These are phyloP conservation scores for Magnaporthiopsis incrustans DNA, from an alignment of 2,329 filamentous ascomycete genomes.

Conservation along the genomic window DNA sequence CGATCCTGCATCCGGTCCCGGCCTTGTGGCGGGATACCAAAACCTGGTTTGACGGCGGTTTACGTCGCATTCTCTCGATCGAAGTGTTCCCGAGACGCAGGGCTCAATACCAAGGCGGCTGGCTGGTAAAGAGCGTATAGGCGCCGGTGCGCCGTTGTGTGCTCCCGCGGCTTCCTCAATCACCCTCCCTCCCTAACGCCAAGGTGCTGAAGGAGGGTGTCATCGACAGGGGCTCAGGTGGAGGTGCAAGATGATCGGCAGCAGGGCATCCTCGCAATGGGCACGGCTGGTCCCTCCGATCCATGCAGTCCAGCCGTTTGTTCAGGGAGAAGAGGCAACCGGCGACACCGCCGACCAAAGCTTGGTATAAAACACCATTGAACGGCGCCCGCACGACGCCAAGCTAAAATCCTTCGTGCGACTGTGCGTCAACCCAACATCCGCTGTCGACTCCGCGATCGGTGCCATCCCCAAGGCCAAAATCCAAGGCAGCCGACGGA, in stretches of 20 bases:
- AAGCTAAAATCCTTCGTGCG: not conserved
- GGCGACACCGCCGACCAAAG: not conserved
- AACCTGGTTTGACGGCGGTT: not conserved
- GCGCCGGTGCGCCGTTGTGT: not conserved
- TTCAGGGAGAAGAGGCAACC: not conserved
- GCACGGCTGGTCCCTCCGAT: not conserved
- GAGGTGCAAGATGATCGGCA: not conserved
- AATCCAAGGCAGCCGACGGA: not conserved
- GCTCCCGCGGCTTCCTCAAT: not conserved
- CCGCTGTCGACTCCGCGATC: not conserved
- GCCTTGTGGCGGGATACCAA: not conserved
- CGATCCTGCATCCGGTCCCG: not conserved
- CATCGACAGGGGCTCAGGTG: not conserved
- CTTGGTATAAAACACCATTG: not conserved
- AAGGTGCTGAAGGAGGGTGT: not conserved
- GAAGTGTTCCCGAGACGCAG: not conserved
- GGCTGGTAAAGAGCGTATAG: not conserved
- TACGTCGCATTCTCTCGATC: not conserved
- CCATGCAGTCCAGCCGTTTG: not conserved
- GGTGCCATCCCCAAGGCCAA: not conserved
- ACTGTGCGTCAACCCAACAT: not conserved
- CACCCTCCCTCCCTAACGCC: not conserved
- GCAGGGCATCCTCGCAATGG: conserved; percentile 1
- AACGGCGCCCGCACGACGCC: not conserved
- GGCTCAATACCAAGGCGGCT: not conserved